Conservation (phyloP, 2,329 filamentous ascomycete genomes). For the Curvularia sp. region DNA sequence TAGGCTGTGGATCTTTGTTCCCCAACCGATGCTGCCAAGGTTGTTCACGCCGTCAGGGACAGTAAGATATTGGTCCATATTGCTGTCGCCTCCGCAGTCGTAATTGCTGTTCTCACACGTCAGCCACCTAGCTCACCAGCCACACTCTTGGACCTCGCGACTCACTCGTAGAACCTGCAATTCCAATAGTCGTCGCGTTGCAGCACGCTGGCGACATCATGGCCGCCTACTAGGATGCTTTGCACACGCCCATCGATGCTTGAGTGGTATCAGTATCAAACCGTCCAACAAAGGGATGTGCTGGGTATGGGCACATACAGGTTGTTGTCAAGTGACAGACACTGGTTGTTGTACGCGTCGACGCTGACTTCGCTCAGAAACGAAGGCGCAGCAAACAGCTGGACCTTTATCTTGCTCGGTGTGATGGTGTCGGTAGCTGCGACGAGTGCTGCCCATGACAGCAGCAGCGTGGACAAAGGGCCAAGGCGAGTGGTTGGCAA, state of each 20-base stretch:
- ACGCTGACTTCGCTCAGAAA: slow-evolving; percentile 43
- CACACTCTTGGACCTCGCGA: neutral
- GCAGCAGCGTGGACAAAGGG: slow-evolving; percentile 7
- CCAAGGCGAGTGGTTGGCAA: slow-evolving; percentile 10
- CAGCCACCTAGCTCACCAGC: neutral
- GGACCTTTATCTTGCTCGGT: slow-evolving; percentile 42
- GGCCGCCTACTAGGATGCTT: slow-evolving; percentile 42
- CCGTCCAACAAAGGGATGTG: neutral
- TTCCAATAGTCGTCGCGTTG: slow-evolving; percentile 41
- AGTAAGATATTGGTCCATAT: slow-evolving; percentile 28
- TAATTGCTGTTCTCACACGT: slow-evolving; percentile 35
- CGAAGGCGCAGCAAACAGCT: slow-evolving; percentile 43
- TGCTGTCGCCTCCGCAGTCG: slow-evolving; percentile 33
- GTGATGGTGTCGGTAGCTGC: slow-evolving; percentile 31
- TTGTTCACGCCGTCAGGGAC: slow-evolving; percentile 45
- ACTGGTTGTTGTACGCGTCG: slow-evolving; percentile 40
- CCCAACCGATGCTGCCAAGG: slow-evolving; percentile 39
- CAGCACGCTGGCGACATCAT: slow-evolving; percentile 35
- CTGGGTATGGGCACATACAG: slow-evolving; percentile 28
- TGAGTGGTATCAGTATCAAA: slow-evolving; percentile 4
- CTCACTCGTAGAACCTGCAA: slow-evolving; percentile 47
- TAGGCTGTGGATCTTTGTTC: slow-evolving; percentile 37
- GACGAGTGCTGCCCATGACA: slow-evolving; percentile 13
- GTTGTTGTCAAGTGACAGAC: slow-evolving; percentile 44
- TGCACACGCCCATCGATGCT: slow-evolving; percentile 46